phyloP scores from a whole-genome alignment of 1,284 basidiomycete genomes.

The Rhodotorula sp. region DNA sequence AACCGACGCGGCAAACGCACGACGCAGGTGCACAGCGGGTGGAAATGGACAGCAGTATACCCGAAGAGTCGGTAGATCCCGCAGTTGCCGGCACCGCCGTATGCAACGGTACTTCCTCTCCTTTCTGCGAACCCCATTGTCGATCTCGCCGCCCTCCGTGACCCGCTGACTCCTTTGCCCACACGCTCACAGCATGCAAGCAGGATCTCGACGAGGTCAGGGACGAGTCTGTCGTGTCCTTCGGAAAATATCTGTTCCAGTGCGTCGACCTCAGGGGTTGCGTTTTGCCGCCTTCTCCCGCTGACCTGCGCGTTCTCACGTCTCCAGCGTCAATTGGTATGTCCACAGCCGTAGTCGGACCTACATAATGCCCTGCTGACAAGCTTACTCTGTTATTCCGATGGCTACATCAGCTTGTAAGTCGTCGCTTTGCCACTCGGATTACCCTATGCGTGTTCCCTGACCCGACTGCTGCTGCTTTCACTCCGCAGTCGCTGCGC shows the following conservation, averaged over 20 bases:
- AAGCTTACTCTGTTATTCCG: not conserved
- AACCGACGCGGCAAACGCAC: no score
- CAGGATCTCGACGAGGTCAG: constrained; percentile 39
- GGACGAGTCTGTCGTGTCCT: constrained; percentile 42
- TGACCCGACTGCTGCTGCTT: not conserved
- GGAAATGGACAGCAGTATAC: no score
- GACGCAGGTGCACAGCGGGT: no score
- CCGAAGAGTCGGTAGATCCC: no score
- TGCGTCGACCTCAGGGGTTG: constrained; percentile 6
- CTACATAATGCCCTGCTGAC: not conserved
- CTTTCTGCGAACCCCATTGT: no score
- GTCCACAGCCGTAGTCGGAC: not conserved
- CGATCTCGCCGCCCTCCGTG: no score
- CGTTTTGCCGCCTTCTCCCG: not conserved
- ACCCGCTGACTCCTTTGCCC: not conserved
- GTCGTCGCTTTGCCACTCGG: not conserved
- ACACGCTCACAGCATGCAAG: constrained; percentile 29
- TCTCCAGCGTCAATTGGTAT: constrained; percentile 7
- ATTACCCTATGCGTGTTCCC: not conserved
- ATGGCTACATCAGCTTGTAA: not conserved
- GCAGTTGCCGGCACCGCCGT: no score
- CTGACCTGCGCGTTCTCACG: no score
- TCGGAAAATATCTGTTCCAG: constrained; percentile 43
- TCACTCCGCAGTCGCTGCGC: constrained; percentile 49
- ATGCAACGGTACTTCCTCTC: no score